Percentiles rank a stretch among this genome's conserved stretches.
These are phyloP conservation scores for Backusella westeae DNA, from an alignment of 192 early-diverging fungal species.

Conservation along the genomic window DNA sequence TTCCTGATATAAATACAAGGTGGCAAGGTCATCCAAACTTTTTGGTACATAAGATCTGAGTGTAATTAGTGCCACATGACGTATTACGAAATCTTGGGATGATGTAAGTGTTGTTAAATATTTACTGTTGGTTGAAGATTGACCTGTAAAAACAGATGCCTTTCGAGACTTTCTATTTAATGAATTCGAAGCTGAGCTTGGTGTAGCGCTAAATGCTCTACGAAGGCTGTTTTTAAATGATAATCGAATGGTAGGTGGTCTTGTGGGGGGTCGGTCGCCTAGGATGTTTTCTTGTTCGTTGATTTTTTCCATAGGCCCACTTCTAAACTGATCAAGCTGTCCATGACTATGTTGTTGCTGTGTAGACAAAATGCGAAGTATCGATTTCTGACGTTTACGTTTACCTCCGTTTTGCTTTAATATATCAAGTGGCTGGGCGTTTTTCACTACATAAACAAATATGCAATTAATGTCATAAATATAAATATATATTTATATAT, in stretches of 20 bases:
- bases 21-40: not conserved
- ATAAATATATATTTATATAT: not conserved
- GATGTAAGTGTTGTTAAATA: slow-evolving; percentile 65
- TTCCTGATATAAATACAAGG: slow-evolving; percentile 20
- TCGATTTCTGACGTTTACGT: not conserved
- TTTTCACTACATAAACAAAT: not conserved
- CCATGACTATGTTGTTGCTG: not conserved
- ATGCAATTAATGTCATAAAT: not conserved
- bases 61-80: slow-evolving; percentile 75
- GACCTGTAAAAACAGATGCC: not conserved
- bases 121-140: not conserved
- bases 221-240: not conserved
- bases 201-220: not conserved
- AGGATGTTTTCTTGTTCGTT: not conserved
- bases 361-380: not conserved
- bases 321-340: not conserved
- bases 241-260: not conserved
- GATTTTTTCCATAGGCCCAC: not conserved
- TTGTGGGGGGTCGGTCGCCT: not conserved
- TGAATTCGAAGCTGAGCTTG: not conserved
- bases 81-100: slow-evolving; percentile 75
- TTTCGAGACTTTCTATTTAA: not conserved
- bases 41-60: slow-evolving; percentile 60
- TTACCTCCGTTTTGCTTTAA: not conserved
- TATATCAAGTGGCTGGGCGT: slow-evolving; percentile 7